Base-by-base conservation (phyloP, 2,329 filamentous ascomycete genomes). In the Beauveria sp. region DNA sequence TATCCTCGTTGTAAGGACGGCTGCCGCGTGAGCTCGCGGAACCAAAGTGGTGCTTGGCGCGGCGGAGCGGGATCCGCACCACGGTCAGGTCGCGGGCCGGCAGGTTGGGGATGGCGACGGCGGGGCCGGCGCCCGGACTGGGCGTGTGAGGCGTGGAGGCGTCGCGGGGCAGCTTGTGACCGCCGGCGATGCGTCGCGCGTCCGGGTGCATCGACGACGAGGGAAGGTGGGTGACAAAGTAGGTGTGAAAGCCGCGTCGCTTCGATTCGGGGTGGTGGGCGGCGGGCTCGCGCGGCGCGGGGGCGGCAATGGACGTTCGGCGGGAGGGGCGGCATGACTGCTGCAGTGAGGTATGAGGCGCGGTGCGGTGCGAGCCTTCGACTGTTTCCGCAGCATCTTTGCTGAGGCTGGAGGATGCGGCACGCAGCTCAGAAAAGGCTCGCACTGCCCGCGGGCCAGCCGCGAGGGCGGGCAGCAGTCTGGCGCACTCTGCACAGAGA, bases 11-110 rank as follows among this genome's bases (percentile, higher is more conserved):
- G 73, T 94, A 91, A 0, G 87, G 85, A 12, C 94, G 85, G 60
- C 88, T 91, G 24, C 94, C 94, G 54, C 94, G 84, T 37, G 88
- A 89, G 47, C 89, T 83, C 14, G 84, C 84, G 26, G 86, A 90
- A 28, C 94, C 94, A 69, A 96, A 97, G 76, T 99, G 94, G 71
- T 99, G 94, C 71, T 97, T 97, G 34, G 94, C 94, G 67, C 89
- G 92, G 68, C 88, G 89, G 64, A 99, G 79, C 5, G 94, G 94
- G 70, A 99, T 99, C 41, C 94, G 89, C 53, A 97, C 94, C 6
- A 97, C 91, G 0, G 94, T 97, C 66, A 94, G 85, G 68, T 97
- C 92, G 67, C 91, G 84, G 59, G 76, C 81, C 16, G 80, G 73
- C 64, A 84, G 83, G 55, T 86, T 78, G 55, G 84, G 79, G 12